Percentiles rank a stretch among this genome's conserved stretches.
Evolutionary conservation across 768 basidiomycete species (phyloP).

Genomic region (Rhodotorula sphaerocarpa): DNA sequence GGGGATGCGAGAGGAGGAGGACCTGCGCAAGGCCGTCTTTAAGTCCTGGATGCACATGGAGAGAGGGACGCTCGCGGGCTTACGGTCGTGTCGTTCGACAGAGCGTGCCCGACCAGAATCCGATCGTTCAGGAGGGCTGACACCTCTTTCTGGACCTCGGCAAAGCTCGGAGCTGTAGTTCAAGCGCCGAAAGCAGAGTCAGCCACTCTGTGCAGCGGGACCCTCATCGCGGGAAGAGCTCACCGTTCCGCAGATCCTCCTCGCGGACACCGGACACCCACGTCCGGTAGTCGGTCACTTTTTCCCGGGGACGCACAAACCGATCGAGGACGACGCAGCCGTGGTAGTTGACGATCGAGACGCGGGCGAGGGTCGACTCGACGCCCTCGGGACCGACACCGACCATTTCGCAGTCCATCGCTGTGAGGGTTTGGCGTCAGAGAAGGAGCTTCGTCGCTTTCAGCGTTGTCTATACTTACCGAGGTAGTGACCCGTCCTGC

Average conservation of each 20-base stretch:
- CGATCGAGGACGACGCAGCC: slow-evolving; percentile 72
- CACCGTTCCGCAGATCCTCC: slow-evolving; percentile 63
- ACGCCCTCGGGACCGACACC: slow-evolving; percentile 75
- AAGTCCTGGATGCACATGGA: neutral
- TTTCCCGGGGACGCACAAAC: slow-evolving; percentile 76
- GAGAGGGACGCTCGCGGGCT: slow-evolving; percentile 46
- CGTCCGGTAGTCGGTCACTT: slow-evolving; percentile 87
- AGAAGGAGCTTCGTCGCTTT: no score
- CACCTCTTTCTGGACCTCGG: slow-evolving; percentile 68
- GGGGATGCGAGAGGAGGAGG: slow-evolving; percentile 46
- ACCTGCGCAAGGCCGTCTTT: slow-evolving; percentile 38
- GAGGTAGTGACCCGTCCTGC: slow-evolving; percentile 27
- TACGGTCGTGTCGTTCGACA: slow-evolving; percentile 83
- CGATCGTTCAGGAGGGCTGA: slow-evolving; percentile 66
- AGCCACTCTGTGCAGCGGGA: neutral
- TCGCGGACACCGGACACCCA: slow-evolving; percentile 75
- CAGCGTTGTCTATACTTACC: slow-evolving; percentile 11
- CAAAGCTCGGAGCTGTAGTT: slow-evolving; percentile 61
- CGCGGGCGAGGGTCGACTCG: slow-evolving; percentile 78
- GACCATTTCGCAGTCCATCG: slow-evolving; percentile 97
- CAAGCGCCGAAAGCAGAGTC: neutral
- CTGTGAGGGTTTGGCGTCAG: slow-evolving; percentile 44
- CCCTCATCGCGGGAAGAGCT: no score
- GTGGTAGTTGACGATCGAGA: slow-evolving; percentile 80
- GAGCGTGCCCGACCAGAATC: slow-evolving; percentile 80